A percentile compares a stretch with the other conserved stretches of the same genome.
These are phyloP conservation scores for Biscutella laevigata DNA, from an alignment of 441 rosid genomes.

Conservation along the genomic window DNA sequence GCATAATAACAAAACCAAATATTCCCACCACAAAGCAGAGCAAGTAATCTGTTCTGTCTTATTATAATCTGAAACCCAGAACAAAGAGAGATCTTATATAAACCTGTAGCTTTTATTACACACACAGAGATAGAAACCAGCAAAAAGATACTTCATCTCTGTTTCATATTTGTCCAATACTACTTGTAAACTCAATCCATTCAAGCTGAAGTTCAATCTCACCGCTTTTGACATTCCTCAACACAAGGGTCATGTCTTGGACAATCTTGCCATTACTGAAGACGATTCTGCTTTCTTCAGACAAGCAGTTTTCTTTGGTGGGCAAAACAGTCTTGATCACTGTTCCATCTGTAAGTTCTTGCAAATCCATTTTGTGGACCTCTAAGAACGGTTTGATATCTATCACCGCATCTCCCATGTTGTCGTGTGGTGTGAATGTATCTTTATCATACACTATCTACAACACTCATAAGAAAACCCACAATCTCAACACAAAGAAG, in stretches of 20 bases:
- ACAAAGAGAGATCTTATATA: neutral
- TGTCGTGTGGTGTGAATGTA: too few relatives aligned
- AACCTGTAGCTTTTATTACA: too few relatives aligned
- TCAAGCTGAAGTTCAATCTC: slow-evolving; percentile 41
- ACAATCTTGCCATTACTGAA: slow-evolving; percentile 36
- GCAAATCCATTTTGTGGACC: slow-evolving; percentile 26
- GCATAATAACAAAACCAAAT: too few relatives aligned
- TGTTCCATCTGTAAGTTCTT: slow-evolving; percentile 32
- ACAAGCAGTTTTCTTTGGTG: slow-evolving; percentile 26
- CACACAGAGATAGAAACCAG: neutral
- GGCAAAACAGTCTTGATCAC: slow-evolving; percentile 35
- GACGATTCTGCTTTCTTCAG: slow-evolving; percentile 37
- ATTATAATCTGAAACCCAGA: neutral
- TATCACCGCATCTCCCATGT: slow-evolving; percentile 44
- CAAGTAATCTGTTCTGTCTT: slow-evolving; percentile 15
- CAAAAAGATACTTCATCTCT: slow-evolving; percentile 9
- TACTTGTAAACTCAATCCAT: slow-evolving; percentile 41
- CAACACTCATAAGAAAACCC: neutral
- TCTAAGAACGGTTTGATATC: slow-evolving; percentile 39
- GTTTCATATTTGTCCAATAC: slow-evolving; percentile 15
- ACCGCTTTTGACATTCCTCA: slow-evolving; percentile 37
- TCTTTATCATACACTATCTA: slow-evolving; percentile 23
- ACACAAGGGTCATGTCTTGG: slow-evolving; percentile 40
- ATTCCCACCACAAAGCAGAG: slow-evolving; percentile 13
- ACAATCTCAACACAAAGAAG: too few relatives aligned